Base-by-base conservation (phyloP, 371 early-diverging fungal species). In the Zopfochytrium polystomum region DNA sequence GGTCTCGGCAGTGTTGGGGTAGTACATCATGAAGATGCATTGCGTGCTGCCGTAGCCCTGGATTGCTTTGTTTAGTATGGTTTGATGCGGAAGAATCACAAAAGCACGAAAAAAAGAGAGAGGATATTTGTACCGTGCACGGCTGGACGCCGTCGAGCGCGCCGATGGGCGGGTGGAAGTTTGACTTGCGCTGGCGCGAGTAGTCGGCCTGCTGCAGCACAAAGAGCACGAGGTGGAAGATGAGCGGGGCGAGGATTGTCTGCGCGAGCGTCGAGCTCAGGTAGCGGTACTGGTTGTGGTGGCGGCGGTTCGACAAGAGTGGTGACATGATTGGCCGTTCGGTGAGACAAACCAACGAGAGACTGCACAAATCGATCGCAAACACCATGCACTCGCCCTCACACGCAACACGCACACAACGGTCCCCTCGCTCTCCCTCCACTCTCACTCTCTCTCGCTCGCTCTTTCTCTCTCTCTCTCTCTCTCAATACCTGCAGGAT, bases 11-110 rank as follows among this genome's bases (percentile, higher is more conserved):
- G 71, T 68, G 43, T 65, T 29, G 27, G 65, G 65, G 66, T 67
- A 82, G 75, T 79, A 87, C 77, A 87, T 76, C 52, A 87, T 45
- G 63, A 79, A 81, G 67, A 86, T 80, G 70, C 88, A 87, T 33
- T 62, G 61, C 33, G 35, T 51, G 7, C 55, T 58, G 9, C 65
- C 60, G 27, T 60, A 56, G 46, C 86, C 80, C 81, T 74, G 66
- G 35, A 34, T 3, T 33, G 25, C 42, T 47, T 15, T 13, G 51
- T 2, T 1, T 18, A 1, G 52, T 13, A 22, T 20, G 11, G 52
- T 20, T 43, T 9, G 22, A 15, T n/a, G 27, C 38, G 32, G 7
- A 13, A 23, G 38, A 42, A 35, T 55, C 15, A 15, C 6, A 35
- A 3, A 20, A n/a, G 29, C 25, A n/a, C 23, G 27, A 55, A 56